Percentiles rank a stretch among this genome's conserved stretches.
Conservation (phyloP, 163 green algal species). For the Scenedesmus sp. region DNA sequence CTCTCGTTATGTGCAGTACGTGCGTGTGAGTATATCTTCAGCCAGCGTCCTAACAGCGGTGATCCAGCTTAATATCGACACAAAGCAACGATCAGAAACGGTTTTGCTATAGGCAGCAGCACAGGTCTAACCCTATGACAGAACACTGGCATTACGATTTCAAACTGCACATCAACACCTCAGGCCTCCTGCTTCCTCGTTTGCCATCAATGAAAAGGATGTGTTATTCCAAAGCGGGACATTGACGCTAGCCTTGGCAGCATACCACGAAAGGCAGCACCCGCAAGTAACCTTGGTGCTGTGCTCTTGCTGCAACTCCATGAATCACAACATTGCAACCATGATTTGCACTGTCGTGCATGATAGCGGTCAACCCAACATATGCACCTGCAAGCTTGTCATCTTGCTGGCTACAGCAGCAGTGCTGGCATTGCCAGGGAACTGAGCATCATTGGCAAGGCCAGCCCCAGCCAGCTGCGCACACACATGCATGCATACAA, state of each 20-base stretch:
- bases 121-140: neutral
- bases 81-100: neutral
- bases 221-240: neutral
- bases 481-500: too few species aligned
- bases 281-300: neutral
- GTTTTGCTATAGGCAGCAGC: neutral
- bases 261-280: neutral
- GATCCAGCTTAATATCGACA: neutral
- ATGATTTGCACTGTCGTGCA: neutral
- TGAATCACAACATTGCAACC: neutral
- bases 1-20: constrained; percentile 18
- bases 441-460: too few species aligned
- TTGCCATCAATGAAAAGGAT: neutral
- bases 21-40: neutral
- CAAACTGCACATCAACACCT: neutral
- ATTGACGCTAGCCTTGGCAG: neutral
- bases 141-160: constrained; percentile 13
- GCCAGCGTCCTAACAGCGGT: neutral
- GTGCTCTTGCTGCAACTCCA: too few species aligned
- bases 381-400: too few species aligned
- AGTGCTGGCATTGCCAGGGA: too few species aligned
- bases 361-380: too few species aligned
- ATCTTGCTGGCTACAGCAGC: too few species aligned
- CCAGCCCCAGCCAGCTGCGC: too few species aligned
- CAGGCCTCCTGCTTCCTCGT: neutral